Base-by-base conservation (phyloP, 345 rosid genomes). In the Pugionium cornutum region DNA sequence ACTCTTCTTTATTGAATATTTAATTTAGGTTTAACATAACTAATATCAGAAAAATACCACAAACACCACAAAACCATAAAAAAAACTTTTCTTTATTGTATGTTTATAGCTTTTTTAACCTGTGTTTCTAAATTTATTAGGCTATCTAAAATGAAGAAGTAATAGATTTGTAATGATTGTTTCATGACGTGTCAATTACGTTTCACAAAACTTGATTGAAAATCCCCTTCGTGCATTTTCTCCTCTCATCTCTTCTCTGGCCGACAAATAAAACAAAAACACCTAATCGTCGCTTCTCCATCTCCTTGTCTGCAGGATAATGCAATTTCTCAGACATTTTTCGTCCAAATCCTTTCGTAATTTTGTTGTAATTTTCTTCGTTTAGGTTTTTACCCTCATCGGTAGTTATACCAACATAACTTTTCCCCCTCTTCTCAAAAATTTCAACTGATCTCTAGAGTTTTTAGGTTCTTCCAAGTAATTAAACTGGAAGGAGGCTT, bases 241-340 rank as follows among this genome's bases (percentile, higher is more conserved):
- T 41, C 34, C 32, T 65, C 69, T 65, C 26, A 44, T 66, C 44
- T 42, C 30, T 10, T 65, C 49, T 51, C 66, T 66, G 70, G 62
- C 67, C 72, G 72, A 73, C 72, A 72, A 58, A 73, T 29, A 66
- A 56, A 72, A 66, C 35, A 59, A 59, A 37, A 53, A 45, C 45
- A 59, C 51, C 68, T 66, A 67, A 61, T 67, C 63, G 53, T 67
- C 46, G 57, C 63, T 66, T 73, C 68, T n/a, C 55, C 66, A 41
- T 66, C 63, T 60, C 46, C 56, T 49, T 72, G 56, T 59, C 52
- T 37, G 58, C 49, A 66, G 45, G 55, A 67, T 72, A 36, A 73
- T 67, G 63, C 57, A 67, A 60, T 46, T 67, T 73, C 42, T 53
- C 72, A 73, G 62, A 59, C 62, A 59, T 30, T 33, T 31, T 40